Evolutionary conservation across 1,284 basidiomycete genomes (phyloP).

Genomic region (Mixia osmundae): DNA sequence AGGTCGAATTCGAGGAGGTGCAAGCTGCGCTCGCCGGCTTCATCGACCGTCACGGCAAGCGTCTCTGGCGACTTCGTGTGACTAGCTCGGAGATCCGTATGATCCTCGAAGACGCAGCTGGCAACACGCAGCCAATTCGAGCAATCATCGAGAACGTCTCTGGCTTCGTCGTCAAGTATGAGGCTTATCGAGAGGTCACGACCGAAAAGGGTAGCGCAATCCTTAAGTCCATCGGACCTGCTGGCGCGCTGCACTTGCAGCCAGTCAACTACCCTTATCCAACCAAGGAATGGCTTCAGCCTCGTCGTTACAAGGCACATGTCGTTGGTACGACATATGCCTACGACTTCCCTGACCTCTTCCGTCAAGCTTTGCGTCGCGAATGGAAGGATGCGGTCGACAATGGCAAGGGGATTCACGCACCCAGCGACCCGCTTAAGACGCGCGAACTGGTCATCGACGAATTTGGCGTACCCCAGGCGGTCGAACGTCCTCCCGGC

Average conservation of each 20-base stretch:
- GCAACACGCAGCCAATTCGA: conserved; percentile 80
- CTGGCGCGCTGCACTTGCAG: conserved; percentile 77
- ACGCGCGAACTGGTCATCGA: conserved; percentile 81
- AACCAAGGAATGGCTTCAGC: conserved; percentile 96
- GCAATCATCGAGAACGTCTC: conserved; percentile 97
- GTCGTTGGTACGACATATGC: conserved; percentile 94
- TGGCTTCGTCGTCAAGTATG: conserved; percentile 94
- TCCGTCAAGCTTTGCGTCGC: conserved; percentile 86
- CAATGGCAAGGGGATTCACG: conserved; percentile 38
- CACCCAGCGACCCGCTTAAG: conserved; percentile 55
- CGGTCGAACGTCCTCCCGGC: conserved; percentile 75
- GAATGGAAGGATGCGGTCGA: conserved; percentile 58
- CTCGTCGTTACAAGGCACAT: conserved; percentile 98
- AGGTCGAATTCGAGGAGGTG: conserved; percentile 86
- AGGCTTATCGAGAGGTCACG: conserved; percentile 94
- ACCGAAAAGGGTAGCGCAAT: conserved; percentile 86
- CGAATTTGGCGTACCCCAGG: conserved; percentile 68
- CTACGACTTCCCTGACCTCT: conserved; percentile 93
- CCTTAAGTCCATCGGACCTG: conserved; percentile 75
- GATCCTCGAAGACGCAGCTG: conserved; percentile 73
- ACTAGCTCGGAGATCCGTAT: conserved; percentile 95
- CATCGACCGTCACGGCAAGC: conserved; percentile 92
- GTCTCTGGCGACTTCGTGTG: conserved; percentile 91
- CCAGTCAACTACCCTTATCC: conserved; percentile 79
- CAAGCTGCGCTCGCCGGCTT: conserved; percentile 88